A percentile compares a stretch with the other conserved stretches of the same genome.
Evolutionary conservation across 306 rosid genomes (phyloP).

Genomic region (Ormosia semicastrata): DNA sequence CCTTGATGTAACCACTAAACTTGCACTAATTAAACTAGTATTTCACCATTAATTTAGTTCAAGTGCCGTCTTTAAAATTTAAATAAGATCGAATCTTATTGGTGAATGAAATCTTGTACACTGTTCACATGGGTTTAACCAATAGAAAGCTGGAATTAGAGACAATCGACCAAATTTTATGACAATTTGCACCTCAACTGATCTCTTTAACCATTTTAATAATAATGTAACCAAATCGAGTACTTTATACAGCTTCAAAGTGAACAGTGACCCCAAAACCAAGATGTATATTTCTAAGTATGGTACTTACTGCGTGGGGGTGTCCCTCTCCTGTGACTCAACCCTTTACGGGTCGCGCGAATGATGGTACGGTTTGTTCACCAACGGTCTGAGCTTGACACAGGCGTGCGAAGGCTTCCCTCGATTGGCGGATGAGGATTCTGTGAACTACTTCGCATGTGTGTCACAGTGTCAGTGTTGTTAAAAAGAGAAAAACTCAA

Average conservation of each 20-base stretch:
- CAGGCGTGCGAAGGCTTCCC: conserved; percentile 36
- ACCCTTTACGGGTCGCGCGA: conserved; percentile 26
- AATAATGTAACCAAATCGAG: conserved; percentile 29
- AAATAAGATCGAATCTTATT: conserved; percentile 57
- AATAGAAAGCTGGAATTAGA: conserved; percentile 34
- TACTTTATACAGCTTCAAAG: not conserved
- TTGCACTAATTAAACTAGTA: conserved; percentile 3
- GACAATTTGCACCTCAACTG: conserved; percentile 21
- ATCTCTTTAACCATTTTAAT: not conserved
- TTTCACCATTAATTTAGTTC: conserved; percentile 16
- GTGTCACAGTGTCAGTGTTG: not conserved
- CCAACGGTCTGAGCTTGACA: conserved; percentile 17
- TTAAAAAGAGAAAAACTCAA: no score
- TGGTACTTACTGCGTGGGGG: conserved; percentile 24
- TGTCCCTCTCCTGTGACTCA: conserved; percentile 22
- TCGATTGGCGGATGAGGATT: conserved; percentile 35
- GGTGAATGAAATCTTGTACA: conserved; percentile 48
- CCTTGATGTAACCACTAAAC: conserved; percentile 1
- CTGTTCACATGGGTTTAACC: conserved; percentile 56
- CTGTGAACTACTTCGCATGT: conserved; percentile 5
- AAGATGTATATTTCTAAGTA: conserved; percentile 17
- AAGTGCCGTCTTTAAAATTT: conserved; percentile 28
- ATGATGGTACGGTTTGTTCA: conserved; percentile 23
- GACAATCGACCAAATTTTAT: conserved; percentile 46
- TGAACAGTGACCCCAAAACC: not conserved